Conservation (phyloP, 139 green algal genomes). For the Gonium pectorale region DNA sequence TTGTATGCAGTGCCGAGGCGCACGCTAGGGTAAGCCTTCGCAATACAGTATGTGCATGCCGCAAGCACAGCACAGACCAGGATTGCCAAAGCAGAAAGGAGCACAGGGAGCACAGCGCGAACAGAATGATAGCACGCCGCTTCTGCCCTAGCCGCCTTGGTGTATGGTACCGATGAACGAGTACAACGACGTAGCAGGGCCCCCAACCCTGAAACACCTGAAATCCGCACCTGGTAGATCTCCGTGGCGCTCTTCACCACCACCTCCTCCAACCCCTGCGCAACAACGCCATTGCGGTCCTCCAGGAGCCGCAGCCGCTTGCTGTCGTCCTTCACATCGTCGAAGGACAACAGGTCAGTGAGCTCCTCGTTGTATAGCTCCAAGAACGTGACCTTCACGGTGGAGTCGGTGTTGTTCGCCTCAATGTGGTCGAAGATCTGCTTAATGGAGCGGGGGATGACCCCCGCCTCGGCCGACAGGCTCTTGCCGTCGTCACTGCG, state of each 20-base stretch:
- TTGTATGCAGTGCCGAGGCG: no score
- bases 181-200: no score
- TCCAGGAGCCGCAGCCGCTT: slow-evolving; percentile 82
- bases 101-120: no score
- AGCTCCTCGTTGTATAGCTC: slow-evolving; percentile 99
- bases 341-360: slow-evolving; percentile 89
- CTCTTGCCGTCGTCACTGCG: slow-evolving; percentile 69
- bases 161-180: no score
- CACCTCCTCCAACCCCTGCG: slow-evolving; percentile 93
- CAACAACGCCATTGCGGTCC: slow-evolving; percentile 84
- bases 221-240: slow-evolving; percentile 82
- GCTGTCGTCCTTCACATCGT: slow-evolving; percentile 59
- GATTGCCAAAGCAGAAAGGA: no score
- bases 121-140: no score
- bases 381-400: slow-evolving; percentile 89
- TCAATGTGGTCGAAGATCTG: slow-evolving; percentile 96
- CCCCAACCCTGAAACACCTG: no score
- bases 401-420: slow-evolving; percentile 72
- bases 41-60: no score
- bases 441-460: slow-evolving; percentile 96
- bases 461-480: slow-evolving; percentile 82
- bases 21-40: no score
- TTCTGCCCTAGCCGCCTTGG: no score
- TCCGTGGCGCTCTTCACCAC: slow-evolving; percentile 89
- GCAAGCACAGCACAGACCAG: no score